Evolutionary conservation across 768 basidiomycete species (phyloP).

Genomic region (Hemileccinum rubropunctum): DNA sequence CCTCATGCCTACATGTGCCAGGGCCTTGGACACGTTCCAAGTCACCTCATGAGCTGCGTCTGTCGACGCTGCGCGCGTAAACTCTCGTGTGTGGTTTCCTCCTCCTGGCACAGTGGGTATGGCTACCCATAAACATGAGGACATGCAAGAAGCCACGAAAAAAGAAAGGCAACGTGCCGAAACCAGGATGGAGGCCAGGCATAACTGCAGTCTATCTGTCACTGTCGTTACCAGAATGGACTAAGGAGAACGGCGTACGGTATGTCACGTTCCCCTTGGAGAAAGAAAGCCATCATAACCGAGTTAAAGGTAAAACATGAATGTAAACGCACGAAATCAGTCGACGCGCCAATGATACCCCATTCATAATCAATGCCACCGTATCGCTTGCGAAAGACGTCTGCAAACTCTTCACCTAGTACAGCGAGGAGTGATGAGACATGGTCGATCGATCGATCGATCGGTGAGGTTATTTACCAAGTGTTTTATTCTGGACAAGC

Average conservation of each 20-base stretch:
- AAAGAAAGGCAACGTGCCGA: conserved; percentile 24
- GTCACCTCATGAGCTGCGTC: conserved; percentile 61
- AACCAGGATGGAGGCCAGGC: conserved; percentile 71
- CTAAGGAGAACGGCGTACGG: conserved; percentile 36
- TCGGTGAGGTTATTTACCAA: no score
- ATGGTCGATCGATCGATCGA: no score
- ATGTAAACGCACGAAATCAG: conserved; percentile 68
- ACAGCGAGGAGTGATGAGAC: neutral
- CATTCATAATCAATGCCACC: conserved; percentile 59
- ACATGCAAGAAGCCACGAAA: no score
- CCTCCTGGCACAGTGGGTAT: conserved; percentile 70
- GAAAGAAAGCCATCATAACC: neutral
- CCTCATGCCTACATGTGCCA: conserved; percentile 66
- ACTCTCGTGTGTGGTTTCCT: conserved; percentile 73
- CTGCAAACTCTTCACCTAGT: conserved; percentile 61
- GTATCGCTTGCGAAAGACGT: conserved; percentile 56
- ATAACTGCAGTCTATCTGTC: conserved; percentile 35
- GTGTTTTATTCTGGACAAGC: conserved; percentile 1
- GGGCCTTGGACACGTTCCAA: conserved; percentile 62
- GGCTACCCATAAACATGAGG: conserved; percentile 36
- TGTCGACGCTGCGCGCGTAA: conserved; percentile 58
- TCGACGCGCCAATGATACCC: conserved; percentile 71
- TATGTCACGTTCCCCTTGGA: conserved; percentile 58
- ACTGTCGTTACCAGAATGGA: neutral
- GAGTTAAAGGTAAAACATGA: neutral